Conservation (phyloP, 352 stramenopile species). For the Phytophthora megakarya region DNA sequence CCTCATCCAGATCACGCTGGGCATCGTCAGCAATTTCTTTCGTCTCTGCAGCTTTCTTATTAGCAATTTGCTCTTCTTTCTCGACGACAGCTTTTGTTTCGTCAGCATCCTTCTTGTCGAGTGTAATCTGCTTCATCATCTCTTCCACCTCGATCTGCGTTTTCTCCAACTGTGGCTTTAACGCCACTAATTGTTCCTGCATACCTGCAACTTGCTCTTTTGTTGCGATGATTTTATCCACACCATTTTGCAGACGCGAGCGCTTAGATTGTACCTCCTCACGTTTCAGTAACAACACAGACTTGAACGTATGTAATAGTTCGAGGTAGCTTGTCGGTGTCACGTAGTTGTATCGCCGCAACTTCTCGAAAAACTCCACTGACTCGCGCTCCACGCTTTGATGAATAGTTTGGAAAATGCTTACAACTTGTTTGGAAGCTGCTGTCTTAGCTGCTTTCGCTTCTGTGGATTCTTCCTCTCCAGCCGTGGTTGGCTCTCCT, state of each 20-base stretch:
- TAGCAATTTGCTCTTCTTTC: constrained; percentile 91
- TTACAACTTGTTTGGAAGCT: constrained; percentile 53
- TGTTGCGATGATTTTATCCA: constrained; percentile 94
- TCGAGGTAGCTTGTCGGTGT: constrained; percentile 95
- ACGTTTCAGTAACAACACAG: constrained; percentile 86
- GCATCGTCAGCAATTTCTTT: constrained; percentile 93
- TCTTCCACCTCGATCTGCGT: constrained; percentile 93
- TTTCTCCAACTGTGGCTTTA: constrained; percentile 92
- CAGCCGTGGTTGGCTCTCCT: constrained; percentile 14
- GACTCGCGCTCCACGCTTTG: constrained; percentile 89
- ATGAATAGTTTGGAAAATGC: constrained; percentile 88
- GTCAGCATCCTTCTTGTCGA: constrained; percentile 92
- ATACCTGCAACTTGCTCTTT: constrained; percentile 93
- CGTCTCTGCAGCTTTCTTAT: constrained; percentile 92
- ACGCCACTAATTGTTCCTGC: constrained; percentile 91
- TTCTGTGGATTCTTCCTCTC: constrained; percentile 24
- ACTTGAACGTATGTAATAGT: constrained; percentile 93
- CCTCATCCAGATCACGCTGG: constrained; percentile 92
- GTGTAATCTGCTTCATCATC: constrained; percentile 94
- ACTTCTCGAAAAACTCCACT: constrained; percentile 83
- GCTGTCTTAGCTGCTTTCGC: constrained; percentile 20
- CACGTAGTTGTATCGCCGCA: constrained; percentile 93
- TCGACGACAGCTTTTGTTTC: constrained; percentile 92
- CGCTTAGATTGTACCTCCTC: constrained; percentile 89
- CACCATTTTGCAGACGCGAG: constrained; percentile 87